Percentiles rank a stretch among this genome's conserved stretches.
Evolutionary conservation across 228 moss, liverwort and hornwort genomes (phyloP).

Genomic region (Sphagnum magellanicum): DNA sequence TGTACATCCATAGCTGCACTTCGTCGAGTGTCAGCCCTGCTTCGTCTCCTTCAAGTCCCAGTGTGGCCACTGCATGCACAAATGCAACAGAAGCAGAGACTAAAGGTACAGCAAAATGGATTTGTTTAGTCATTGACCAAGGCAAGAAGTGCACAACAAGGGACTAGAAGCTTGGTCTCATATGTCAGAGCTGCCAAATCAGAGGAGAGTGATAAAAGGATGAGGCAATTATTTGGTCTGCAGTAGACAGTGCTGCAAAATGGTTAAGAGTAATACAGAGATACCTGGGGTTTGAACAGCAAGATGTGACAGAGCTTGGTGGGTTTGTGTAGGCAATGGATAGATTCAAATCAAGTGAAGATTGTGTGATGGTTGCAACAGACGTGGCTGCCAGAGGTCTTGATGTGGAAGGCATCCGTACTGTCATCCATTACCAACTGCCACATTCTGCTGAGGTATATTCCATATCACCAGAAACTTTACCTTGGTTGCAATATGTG

Average conservation of each 20-base stretch:
- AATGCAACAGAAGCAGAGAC: slow-evolving; percentile 95
- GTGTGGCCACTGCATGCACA: slow-evolving; percentile 88
- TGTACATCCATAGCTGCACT: slow-evolving; percentile 98
- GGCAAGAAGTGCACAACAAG: too few species aligned
- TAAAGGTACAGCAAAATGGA: slow-evolving; percentile 42
- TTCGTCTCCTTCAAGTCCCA: slow-evolving; percentile 71
- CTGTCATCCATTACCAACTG: slow-evolving; percentile 90
- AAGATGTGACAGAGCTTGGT: not conserved
- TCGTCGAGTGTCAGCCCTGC: slow-evolving; percentile 74
- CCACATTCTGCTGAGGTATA: slow-evolving; percentile 95
- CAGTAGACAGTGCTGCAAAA: too few species aligned
- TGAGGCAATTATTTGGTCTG: too few species aligned
- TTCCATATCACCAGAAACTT: not conserved
- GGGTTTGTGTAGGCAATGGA: slow-evolving; percentile 74
- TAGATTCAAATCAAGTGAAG: slow-evolving; percentile 55
- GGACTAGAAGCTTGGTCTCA: too few species aligned
- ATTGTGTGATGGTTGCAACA: slow-evolving; percentile 86
- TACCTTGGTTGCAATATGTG: not conserved
- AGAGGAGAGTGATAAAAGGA: too few species aligned
- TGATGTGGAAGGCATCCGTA: slow-evolving; percentile 84
- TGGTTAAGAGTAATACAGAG: too few species aligned
- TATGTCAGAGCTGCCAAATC: too few species aligned
- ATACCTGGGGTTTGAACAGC: not conserved
- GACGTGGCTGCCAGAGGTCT: slow-evolving; percentile 98
- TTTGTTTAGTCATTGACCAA: too few species aligned